Percentiles rank a stretch among this genome's conserved stretches.
Conservation (phyloP, 2,329 filamentous ascomycete species). For the Colletotrichum tofieldiae region DNA sequence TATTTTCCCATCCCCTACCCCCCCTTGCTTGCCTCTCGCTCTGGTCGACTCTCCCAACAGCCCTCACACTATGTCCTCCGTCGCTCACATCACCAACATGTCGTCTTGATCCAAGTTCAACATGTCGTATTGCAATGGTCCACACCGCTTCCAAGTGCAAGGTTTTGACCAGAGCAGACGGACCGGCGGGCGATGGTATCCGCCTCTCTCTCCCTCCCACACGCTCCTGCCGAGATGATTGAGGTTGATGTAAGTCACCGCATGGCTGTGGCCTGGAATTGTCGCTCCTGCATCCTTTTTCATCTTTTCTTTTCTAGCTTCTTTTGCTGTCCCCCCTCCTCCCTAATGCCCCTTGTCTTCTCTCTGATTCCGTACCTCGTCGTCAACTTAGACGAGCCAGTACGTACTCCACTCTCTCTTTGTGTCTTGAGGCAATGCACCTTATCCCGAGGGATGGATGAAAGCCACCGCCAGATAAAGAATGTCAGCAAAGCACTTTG, state of each 20-base stretch:
- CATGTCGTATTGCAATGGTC: background rate
- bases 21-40: background rate
- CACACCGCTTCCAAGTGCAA: background rate
- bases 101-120: background rate
- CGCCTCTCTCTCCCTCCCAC: background rate
- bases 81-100: background rate
- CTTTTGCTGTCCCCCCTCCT: background rate
- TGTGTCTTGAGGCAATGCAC: background rate
- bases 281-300: background rate
- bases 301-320: background rate
- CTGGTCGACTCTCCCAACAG: background rate
- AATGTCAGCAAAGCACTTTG: background rate
- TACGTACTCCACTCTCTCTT: background rate
- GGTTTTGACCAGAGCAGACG: background rate
- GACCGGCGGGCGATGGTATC: background rate
- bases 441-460: background rate
- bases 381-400: constrained; percentile 8
- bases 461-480: constrained; percentile 6
- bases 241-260: background rate
- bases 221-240: background rate
- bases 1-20: background rate
- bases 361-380: background rate
- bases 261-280: background rate
- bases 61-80: background rate
- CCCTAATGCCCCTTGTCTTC: background rate